Evolutionary conservation across 2,329 filamentous ascomycete genomes (phyloP).

Genomic region (Epichloe sibirici): DNA sequence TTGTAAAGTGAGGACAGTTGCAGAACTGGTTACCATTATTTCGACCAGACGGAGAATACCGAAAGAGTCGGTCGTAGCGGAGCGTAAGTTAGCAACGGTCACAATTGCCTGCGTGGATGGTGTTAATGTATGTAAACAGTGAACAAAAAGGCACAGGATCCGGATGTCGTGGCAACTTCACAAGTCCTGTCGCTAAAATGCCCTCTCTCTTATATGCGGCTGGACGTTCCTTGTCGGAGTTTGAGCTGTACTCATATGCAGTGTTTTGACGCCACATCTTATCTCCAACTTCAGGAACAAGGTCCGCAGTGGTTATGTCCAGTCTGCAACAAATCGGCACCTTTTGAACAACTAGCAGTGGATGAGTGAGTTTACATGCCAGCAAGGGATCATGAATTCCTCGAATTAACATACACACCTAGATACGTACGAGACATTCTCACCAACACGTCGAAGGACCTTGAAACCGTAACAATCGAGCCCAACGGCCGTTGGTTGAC

Average conservation of each 20-base stretch:
- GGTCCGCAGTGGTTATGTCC: slow-evolving; percentile 95
- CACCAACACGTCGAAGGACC: slow-evolving; percentile 52
- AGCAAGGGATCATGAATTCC: background rate
- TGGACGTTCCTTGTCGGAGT: slow-evolving; percentile 69
- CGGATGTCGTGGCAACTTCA: slow-evolving; percentile 81
- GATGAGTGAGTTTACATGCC: slow-evolving; percentile 54
- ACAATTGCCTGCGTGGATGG: background rate
- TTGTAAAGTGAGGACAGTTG: slow-evolving; percentile 60
- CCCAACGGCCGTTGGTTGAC: slow-evolving; percentile 67
- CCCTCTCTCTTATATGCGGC: slow-evolving; percentile 74
- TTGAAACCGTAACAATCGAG: slow-evolving; percentile 83
- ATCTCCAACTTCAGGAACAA: slow-evolving; percentile 88
- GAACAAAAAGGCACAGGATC: slow-evolving; percentile 67
- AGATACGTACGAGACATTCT: slow-evolving; percentile 86
- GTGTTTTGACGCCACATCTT: slow-evolving; percentile 89
- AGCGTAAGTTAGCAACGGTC: slow-evolving; percentile 47
- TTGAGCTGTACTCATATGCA: slow-evolving; percentile 76
- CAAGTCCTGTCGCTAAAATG: slow-evolving; percentile 86
- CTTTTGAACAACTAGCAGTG: slow-evolving; percentile 71
- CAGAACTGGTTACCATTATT: slow-evolving; percentile 58
- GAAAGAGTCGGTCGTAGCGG: slow-evolving; percentile 68
- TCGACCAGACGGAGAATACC: slow-evolving; percentile 58
- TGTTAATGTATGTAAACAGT: slow-evolving; percentile 37
- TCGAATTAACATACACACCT: background rate
- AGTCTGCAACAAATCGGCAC: slow-evolving; percentile 73